Evolutionary conservation across 192 early-diverging fungal genomes (phyloP), one percentile per base, ranked within the genome.

Genomic region (Podila horticola): DNA sequence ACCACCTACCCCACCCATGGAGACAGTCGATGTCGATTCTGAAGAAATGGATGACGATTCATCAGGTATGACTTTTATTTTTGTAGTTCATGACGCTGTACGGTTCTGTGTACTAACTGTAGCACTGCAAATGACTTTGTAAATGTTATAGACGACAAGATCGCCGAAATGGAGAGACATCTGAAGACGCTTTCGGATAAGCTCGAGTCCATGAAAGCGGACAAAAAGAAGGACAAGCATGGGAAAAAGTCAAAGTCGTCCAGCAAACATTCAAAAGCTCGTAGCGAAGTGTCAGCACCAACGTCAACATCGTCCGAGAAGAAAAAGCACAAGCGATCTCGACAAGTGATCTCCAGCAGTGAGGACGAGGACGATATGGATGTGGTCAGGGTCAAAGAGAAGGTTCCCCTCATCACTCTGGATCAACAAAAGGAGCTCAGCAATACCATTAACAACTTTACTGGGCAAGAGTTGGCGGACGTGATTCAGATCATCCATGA

Each of bases 371-470:
- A 45, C n/a, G 41, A 61, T 29, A 71, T 26, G n/a, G 24, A 45
- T 3, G 41, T 45, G 41, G 41, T 72, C 52, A 69, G 58, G 59
- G 61, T 84, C 49, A 82, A 82, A 26, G 74, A 86, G 11, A 70
- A 79, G 38, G 70, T 73, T 15, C 84, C 86, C 8, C 85, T 88
- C 64, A 86, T 98, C 38, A 94, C 93, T 2, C 90, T 94, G 82
- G 94, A 96, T 69, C 93, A 97, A 74, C 97, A 99, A 87, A 91
- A 91, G 29, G 95, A 97, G 69, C 88, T 99, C 19, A 90, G 88
- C 68, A 89, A 92, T 59, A 85, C 87, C 41, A 95, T 96, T 63
- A 88, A 88, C 71, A 86, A 87, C 62, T 85, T 94, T 74, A 67
- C 85, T 5, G 89, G 89, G 7, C 91, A 94, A n/a, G 82, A 92